Evolutionary conservation across 2,329 filamentous ascomycete genomes (phyloP), one percentile per base, ranked within the genome.

Genomic region (Epichloe uncinata): DNA sequence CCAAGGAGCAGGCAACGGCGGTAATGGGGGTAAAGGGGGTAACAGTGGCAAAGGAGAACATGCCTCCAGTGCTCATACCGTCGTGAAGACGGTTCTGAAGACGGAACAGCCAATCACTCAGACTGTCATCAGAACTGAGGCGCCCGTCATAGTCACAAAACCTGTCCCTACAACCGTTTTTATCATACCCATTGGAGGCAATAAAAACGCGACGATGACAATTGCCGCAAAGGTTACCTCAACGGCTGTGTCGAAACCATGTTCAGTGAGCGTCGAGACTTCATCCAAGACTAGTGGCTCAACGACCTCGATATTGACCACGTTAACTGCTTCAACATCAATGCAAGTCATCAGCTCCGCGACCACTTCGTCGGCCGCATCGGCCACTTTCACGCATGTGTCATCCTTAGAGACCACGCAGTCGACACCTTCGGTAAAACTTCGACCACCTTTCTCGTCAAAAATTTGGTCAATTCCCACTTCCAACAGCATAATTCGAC

Each of bases 61-160:
- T 11, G 20, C 16, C 3, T 18, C 38, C 2, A 18, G 47, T 59
- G 36, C 60, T 3, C 52, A 58, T 4, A 55, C 55, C 12, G 50
- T 66, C 49, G 63, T 60, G 4, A 50, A 56, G 35, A 64, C 61
- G 9, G 56, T 67, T 48, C 63, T 59, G 4, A 52, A 56, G 36
- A 64, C 61, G 6, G 56, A 52, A 15, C 49, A 59, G 11, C 57
- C 59, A 1, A 46, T 56, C 13, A 66, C 35, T 5, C 35, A 38
- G 35, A 37, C 63, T 5, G 52, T 66, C 22, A 63, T 62, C 30
- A 57, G 61, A 18, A 50, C 57, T 6, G 53, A 34, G 35, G 33
- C 5, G 18, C 44, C 18, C 11, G 54, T 57, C 7, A 61, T 60
- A 7, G 44, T 65, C 26, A 45, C 35, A 7, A 26, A 35, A n/a